Conservation (phyloP, 2,329 filamentous ascomycete genomes). For the Pyrenophora teres region DNA sequence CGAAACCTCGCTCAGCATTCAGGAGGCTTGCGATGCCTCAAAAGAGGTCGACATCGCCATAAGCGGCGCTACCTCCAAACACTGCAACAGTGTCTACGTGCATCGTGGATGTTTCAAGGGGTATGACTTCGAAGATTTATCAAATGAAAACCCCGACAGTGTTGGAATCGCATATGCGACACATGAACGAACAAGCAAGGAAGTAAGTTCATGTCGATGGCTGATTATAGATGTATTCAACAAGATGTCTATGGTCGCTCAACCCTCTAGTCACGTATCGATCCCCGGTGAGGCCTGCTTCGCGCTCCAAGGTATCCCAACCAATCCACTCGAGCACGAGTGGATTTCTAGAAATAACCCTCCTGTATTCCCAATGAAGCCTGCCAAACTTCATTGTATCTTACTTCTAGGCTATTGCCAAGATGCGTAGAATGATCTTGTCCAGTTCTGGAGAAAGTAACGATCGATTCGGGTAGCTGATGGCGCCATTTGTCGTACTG, state of each 20-base stretch:
- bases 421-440: background rate
- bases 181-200: slow-evolving; percentile 20
- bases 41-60: slow-evolving; percentile 4
- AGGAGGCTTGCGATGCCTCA: slow-evolving; percentile 5
- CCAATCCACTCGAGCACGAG: slow-evolving; percentile 6
- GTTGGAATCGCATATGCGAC: slow-evolving; percentile 10
- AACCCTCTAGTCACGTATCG: too few species aligned
- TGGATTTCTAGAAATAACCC: slow-evolving; percentile 5
- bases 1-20: slow-evolving; percentile 11
- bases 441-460: slow-evolving; percentile 1
- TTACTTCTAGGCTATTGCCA: slow-evolving; percentile 5
- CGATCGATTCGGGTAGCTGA: background rate
- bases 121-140: slow-evolving; percentile 7
- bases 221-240: background rate
- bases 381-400: background rate
- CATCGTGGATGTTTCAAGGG: slow-evolving; percentile 8
- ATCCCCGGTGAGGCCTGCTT: slow-evolving; percentile 1
- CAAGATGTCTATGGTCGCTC: too few species aligned
- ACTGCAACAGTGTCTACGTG: slow-evolving; percentile 1
- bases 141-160: slow-evolving; percentile 7
- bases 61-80: slow-evolving; percentile 9
- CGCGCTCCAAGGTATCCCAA: slow-evolving; percentile 3
- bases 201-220: slow-evolving; percentile 3
- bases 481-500: too few species aligned
- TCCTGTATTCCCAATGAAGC: slow-evolving; percentile 7